Conservation (phyloP, 345 rosid genomes). For the Clarkia xantiana region DNA sequence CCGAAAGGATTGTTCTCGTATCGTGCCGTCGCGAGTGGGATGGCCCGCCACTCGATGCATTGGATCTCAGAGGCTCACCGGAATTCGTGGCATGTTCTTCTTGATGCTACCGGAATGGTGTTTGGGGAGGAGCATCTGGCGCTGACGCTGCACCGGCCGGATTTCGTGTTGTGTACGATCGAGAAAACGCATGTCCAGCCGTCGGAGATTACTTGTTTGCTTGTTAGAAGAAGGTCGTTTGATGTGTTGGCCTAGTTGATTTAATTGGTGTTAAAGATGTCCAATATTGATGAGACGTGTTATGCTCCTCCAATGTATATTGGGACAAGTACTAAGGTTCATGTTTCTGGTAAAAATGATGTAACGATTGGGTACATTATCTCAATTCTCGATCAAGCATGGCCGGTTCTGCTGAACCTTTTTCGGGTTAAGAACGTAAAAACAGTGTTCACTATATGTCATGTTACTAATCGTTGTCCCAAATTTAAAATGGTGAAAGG, state of each 20-base stretch:
- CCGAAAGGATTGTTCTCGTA: constrained; percentile 49
- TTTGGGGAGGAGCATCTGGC: constrained; percentile 32
- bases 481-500: too few relatives aligned
- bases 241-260: constrained; percentile 1
- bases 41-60: constrained; percentile 41
- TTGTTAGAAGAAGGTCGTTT: constrained; percentile 35
- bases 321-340: too few relatives aligned
- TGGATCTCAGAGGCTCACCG: constrained; percentile 69
- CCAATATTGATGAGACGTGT: too few relatives aligned
- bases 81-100: constrained; percentile 55
- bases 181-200: constrained; percentile 24
- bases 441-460: too few relatives aligned
- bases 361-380: too few relatives aligned
- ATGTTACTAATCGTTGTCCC: too few relatives aligned
- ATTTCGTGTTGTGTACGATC: constrained; percentile 25
- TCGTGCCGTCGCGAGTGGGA: constrained; percentile 27
- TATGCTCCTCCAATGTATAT: too few relatives aligned
- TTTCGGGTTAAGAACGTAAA: too few relatives aligned
- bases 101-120: constrained; percentile 34
- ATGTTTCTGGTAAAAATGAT: too few relatives aligned
- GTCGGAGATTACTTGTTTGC: constrained; percentile 26
- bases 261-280: too few relatives aligned
- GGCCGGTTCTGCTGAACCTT: too few relatives aligned
- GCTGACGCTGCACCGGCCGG: constrained; percentile 40
- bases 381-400: too few relatives aligned